A percentile compares a stretch with the other conserved stretches of the same genome.
Conservation (phyloP, 177 flowering plant species). For the Vitis hybrid region DNA sequence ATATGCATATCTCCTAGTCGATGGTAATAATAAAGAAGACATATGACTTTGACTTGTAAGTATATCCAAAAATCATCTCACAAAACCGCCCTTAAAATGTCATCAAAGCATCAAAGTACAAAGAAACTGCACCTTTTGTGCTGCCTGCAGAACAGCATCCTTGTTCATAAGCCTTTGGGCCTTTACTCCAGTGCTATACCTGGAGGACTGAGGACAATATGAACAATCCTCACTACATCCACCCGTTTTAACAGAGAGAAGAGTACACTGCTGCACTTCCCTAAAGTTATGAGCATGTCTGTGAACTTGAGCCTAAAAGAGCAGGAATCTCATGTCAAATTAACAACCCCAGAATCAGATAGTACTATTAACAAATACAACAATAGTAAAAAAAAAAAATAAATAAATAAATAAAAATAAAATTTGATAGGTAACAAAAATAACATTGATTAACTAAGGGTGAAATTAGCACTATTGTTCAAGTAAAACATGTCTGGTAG, state of each 20-base stretch:
- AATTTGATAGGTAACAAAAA: too few species aligned
- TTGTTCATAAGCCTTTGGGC: slow-evolving; percentile 86
- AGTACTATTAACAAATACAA: not conserved
- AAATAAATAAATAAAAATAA: not conserved
- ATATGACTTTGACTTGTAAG: not conserved
- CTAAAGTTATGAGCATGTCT: slow-evolving; percentile 94
- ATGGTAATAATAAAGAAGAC: not conserved
- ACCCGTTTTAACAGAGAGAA: slow-evolving; percentile 94
- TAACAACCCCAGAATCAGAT: not conserved
- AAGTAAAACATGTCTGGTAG: too few species aligned
- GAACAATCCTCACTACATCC: slow-evolving; percentile 99
- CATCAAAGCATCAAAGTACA: slow-evolving; percentile 1
- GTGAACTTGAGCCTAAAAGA: slow-evolving; percentile 92
- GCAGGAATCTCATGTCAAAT: slow-evolving; percentile 3
- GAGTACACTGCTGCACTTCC: slow-evolving; percentile 99
- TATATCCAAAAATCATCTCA: not conserved
- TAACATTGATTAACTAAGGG: too few species aligned
- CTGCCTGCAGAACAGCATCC: slow-evolving; percentile 82
- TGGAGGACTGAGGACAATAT: slow-evolving; percentile 95
- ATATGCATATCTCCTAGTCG: not conserved
- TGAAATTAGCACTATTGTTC: too few species aligned
- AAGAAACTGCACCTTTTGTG: slow-evolving; percentile 51
- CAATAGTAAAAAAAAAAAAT: not conserved
- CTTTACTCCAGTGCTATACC: slow-evolving; percentile 86
- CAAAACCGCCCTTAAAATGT: not conserved